Conservation (phyloP, 2,329 filamentous ascomycete genomes). For the Chalaropsis thielavioides region DNA sequence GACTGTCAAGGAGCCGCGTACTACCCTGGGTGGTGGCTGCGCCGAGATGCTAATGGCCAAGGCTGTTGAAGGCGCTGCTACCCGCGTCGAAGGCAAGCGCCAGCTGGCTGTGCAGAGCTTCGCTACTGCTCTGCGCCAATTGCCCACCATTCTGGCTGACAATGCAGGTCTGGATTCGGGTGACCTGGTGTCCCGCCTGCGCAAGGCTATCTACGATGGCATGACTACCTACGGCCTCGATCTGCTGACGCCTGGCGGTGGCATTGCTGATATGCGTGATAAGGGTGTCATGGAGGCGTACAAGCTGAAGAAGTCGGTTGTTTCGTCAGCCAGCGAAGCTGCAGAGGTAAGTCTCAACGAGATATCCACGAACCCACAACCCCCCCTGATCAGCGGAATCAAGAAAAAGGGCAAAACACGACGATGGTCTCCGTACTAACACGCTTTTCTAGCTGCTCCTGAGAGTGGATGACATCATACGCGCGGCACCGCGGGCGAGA, state of each 20-base stretch:
- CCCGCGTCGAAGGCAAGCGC: constrained; percentile 92
- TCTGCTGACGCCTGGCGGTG: constrained; percentile 74
- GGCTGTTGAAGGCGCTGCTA: constrained; percentile 84
- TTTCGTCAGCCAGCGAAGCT: constrained; percentile 88
- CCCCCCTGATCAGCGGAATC: neutral
- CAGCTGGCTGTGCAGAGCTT: constrained; percentile 87
- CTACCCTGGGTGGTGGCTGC: constrained; percentile 87
- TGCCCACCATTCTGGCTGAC: constrained; percentile 93
- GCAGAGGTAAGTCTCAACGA: constrained; percentile 59
- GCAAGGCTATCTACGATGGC: constrained; percentile 89
- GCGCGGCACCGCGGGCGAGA: constrained; percentile 70
- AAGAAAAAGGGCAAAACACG: neutral
- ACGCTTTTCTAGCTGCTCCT: constrained; percentile 55
- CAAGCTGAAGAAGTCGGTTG: constrained; percentile 96
- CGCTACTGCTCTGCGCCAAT: constrained; percentile 72
- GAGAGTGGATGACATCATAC: constrained; percentile 95
- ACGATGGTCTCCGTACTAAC: constrained; percentile 20
- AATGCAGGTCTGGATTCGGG: constrained; percentile 94
- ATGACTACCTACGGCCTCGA: constrained; percentile 87
- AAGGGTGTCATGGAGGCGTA: constrained; percentile 93
- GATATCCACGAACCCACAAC: neutral
- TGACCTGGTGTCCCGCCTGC: constrained; percentile 78
- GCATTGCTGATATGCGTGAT: constrained; percentile 90
- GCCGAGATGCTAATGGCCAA: constrained; percentile 99
- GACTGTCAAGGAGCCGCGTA: constrained; percentile 85